Evolutionary conservation across 2,329 filamentous ascomycete genomes (phyloP).

Genomic region (Phoma sp.): DNA sequence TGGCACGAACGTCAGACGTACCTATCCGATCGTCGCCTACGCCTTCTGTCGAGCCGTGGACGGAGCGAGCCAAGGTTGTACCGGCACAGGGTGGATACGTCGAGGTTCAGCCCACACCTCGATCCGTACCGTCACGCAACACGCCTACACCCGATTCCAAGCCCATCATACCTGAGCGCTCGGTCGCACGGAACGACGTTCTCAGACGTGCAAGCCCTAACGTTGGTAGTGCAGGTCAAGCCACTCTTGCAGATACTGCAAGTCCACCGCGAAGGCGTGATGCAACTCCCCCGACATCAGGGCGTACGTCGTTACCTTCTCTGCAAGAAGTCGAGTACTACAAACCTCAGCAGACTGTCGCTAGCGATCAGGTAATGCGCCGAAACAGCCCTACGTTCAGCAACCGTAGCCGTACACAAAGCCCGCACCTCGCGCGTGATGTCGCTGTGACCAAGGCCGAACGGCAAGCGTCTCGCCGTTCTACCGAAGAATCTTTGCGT

Average conservation of each 20-base stretch:
- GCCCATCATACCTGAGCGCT: constrained; percentile 27
- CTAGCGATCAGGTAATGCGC: constrained; percentile 6
- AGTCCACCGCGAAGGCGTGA: constrained; percentile 31
- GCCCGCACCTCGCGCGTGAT: constrained; percentile 26
- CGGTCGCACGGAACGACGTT: constrained; percentile 28
- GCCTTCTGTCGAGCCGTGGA: constrained; percentile 27
- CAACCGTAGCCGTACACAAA: constrained; percentile 27
- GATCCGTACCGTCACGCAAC: constrained; percentile 32
- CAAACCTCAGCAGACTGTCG: constrained; percentile 1
- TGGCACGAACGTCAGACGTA: constrained; percentile 52
- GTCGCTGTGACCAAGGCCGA: constrained; percentile 23
- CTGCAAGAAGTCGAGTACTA: constrained; percentile 38
- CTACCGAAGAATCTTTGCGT: constrained; percentile 31
- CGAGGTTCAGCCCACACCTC: constrained; percentile 32
- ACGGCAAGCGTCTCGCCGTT: constrained; percentile 28
- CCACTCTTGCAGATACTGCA: constrained; percentile 11
- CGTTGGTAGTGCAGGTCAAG: constrained; percentile 10
- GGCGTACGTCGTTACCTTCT: constrained; percentile 35
- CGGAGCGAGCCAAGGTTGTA: constrained; percentile 21
- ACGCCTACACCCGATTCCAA: constrained; percentile 37
- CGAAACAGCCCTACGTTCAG: constrained; percentile 20
- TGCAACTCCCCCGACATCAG: constrained; percentile 27
- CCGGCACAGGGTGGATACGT: constrained; percentile 35
- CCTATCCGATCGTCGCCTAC: constrained; percentile 40
- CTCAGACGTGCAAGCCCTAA: constrained; percentile 20